Evolutionary conservation across 2,329 filamentous ascomycete genomes (phyloP), one percentile per base, ranked within the genome.

Genomic region (Madurella mycetomatis): DNA sequence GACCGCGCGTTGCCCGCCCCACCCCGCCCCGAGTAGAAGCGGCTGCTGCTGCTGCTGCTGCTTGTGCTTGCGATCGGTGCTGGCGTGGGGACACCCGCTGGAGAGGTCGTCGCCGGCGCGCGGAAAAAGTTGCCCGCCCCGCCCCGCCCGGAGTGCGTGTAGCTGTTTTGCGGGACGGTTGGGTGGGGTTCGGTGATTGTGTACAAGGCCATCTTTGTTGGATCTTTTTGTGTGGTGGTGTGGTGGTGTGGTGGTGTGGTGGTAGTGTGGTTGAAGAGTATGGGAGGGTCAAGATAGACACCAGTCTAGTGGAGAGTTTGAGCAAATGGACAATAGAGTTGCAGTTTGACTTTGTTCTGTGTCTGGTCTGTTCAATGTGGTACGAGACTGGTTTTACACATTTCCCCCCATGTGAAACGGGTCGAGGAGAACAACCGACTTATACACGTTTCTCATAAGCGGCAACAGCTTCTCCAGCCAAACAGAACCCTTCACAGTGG

Each of bases 21-120:
- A 62, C 85, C 85, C 54, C 85, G 82, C 63, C 85, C 85, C 11
- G 79, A 79, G 72, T 83, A 80, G 76, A 86, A 86, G 72, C 78
- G 76, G 55, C 74, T 69, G 42, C 74, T 58, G 60, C 65, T 64
- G 66, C 69, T 61, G 41, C 41, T 34, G 31, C 41, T 25, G 31
- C 47, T 17, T 41, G 70, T 72, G n/a, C n/a, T n/a, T n/a, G n/a
- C n/a, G n/a, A n/a, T n/a, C n/a, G n/a, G n/a, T 46, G 77, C 75
- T 57, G 78, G 74, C 54, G 72, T 62, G 55, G 69, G 75, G 49
- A 79, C 72, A 65, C 76, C 76, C 65, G 82, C 69, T 55, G 79
- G 72, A n/a, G 72, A 67, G 25, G 74, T 71, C 48, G 73, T 74
- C 5, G 64, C 59, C 16, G 75, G 70, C 12, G 74, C 72, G 53